Conservation (phyloP, 2,329 filamentous ascomycete genomes). For the Aureobasidium sp. region DNA sequence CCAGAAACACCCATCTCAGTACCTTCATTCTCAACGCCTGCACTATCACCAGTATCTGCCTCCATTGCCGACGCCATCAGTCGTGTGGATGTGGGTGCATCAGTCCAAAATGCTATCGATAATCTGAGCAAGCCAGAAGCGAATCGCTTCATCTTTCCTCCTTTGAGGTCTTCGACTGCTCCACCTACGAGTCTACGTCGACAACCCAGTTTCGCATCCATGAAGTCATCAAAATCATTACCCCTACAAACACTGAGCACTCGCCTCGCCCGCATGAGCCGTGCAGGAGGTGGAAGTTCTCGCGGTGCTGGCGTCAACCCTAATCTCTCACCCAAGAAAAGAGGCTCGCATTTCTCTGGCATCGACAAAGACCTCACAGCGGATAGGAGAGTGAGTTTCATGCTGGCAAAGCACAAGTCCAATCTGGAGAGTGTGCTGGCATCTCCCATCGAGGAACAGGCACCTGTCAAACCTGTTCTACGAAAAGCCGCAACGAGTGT, state of each 20-base stretch:
- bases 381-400: not conserved
- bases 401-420: not conserved
- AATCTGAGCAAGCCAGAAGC: constrained; percentile 3
- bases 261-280: not conserved
- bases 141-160: constrained; percentile 4
- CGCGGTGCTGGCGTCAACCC: not conserved
- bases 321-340: not conserved
- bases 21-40: not conserved
- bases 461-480: not conserved
- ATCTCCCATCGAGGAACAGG: not conserved
- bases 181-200: not conserved
- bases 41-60: not conserved
- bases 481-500: not conserved
- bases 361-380: constrained; percentile 7
- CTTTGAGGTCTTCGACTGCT: not conserved
- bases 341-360: not conserved
- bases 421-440: not conserved
- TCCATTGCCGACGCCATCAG: not conserved
- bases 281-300: not conserved
- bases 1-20: not conserved
- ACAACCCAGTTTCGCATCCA: not conserved
- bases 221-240: not conserved
- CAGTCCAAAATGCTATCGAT: not conserved
- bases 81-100: not conserved
- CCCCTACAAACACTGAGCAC: not conserved